These are phyloP conservation scores for Zygosaccharomyces kombuchaensis DNA, from an alignment of 805 yeast genomes.

Conservation along the genomic window DNA sequence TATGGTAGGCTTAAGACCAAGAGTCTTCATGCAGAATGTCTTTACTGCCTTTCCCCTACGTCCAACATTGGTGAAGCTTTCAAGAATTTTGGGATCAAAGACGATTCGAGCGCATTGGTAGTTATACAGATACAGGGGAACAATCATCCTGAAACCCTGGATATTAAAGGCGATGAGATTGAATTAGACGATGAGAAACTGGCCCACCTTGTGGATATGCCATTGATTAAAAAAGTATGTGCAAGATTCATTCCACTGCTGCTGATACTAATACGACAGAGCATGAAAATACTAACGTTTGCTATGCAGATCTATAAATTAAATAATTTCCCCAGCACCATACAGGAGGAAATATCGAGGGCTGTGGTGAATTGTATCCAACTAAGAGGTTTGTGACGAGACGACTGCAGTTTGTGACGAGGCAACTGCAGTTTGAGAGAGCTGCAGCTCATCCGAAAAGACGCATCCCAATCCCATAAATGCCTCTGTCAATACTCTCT, in stretches of 20 bases:
- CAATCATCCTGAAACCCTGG: constrained; percentile 4
- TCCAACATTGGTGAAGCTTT: constrained; percentile 67
- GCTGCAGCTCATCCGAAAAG: constrained; percentile 53
- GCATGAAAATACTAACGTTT: constrained; percentile 9
- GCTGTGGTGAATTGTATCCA: constrained; percentile 46
- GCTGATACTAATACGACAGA: not conserved
- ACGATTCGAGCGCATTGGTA: constrained; percentile 42
- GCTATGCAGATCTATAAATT: constrained; percentile 29
- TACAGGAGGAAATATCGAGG: constrained; percentile 35
- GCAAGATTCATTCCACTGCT: not conserved
- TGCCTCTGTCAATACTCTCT: constrained; percentile 79
- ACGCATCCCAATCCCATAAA: constrained; percentile 85
- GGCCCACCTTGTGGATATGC: constrained; percentile 33
- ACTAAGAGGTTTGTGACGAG: constrained; percentile 40
- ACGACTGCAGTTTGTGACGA: constrained; percentile 12
- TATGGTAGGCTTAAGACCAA: constrained; percentile 54
- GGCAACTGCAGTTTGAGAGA: constrained; percentile 11
- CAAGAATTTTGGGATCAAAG: constrained; percentile 64
- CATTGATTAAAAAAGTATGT: constrained; percentile 35
- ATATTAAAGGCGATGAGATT: constrained; percentile 35
- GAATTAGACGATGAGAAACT: constrained; percentile 35
- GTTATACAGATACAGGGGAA: constrained; percentile 45
- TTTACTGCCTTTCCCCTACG: constrained; percentile 64
- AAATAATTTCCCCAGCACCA: constrained; percentile 21
- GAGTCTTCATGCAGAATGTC: constrained; percentile 65